These are phyloP conservation scores for Lachnellula willkommii DNA, from an alignment of 2,329 filamentous ascomycete species.

Conservation along the genomic window DNA sequence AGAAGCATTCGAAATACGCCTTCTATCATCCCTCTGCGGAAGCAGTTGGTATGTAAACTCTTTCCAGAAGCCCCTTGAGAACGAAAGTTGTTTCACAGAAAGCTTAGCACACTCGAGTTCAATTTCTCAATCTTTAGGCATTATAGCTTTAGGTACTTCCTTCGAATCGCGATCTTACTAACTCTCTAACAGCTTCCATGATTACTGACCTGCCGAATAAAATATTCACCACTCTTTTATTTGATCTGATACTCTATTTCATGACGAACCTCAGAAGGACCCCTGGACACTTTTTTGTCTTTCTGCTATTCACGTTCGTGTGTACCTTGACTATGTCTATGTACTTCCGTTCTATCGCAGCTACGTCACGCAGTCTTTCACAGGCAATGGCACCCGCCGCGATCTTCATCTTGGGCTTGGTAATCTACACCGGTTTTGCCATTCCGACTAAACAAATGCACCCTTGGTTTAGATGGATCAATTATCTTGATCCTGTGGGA, in stretches of 20 bases:
- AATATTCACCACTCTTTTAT: slow-evolving; percentile 52
- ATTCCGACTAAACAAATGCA: slow-evolving; percentile 55
- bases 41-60: slow-evolving; percentile 49
- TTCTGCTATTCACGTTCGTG: slow-evolving; percentile 37
- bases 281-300: slow-evolving; percentile 78
- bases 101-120: too few species aligned
- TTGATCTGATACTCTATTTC: slow-evolving; percentile 81
- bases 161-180: background rate
- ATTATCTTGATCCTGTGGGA: slow-evolving; percentile 55
- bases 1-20: slow-evolving; percentile 83
- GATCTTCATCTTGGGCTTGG: slow-evolving; percentile 36
- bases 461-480: slow-evolving; percentile 77
- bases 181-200: slow-evolving; percentile 59
- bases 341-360: slow-evolving; percentile 77
- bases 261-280: slow-evolving; percentile 75
- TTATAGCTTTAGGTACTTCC: too few species aligned
- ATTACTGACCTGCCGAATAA: slow-evolving; percentile 82
- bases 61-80: background rate
- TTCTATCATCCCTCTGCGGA: slow-evolving; percentile 88
- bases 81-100: too few species aligned
- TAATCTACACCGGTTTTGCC: slow-evolving; percentile 37
- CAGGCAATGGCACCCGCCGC: slow-evolving; percentile 58
- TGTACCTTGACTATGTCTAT: slow-evolving; percentile 60
- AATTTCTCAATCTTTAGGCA: too few species aligned
- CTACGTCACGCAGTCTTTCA: slow-evolving; percentile 64